A percentile compares a stretch with the other conserved stretches of the same genome.
These are phyloP conservation scores for Wickerhamiella cacticola DNA, from an alignment of 805 yeast genomes.

Conservation along the genomic window DNA sequence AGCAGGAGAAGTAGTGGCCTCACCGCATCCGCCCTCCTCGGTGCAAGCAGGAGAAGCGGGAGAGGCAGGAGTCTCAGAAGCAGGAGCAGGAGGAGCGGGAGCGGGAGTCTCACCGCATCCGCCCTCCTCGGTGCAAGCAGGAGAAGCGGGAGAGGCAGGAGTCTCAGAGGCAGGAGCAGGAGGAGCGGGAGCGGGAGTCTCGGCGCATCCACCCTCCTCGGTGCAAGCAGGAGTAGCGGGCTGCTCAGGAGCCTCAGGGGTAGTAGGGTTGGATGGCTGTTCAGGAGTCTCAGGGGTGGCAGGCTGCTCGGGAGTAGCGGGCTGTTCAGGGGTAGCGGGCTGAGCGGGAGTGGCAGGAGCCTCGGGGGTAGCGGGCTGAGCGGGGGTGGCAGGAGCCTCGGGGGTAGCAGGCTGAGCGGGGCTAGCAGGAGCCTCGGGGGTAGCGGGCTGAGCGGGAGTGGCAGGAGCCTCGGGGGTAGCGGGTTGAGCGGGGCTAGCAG, in stretches of 20 bases:
- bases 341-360: neutral
- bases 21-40: too few species aligned
- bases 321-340: too few species aligned
- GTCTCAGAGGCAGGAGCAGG: too few species aligned
- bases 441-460: conserved; percentile 4
- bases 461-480: conserved; percentile 10
- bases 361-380: neutral
- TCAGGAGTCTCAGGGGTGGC: conserved; percentile 1
- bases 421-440: neutral
- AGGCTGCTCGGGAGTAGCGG: conserved; percentile 1
- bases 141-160: neutral
- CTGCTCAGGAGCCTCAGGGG: neutral
- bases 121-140: too few species aligned
- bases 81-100: neutral
- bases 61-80: neutral
- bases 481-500: neutral
- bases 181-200: neutral
- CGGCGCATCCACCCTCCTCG: too few species aligned
- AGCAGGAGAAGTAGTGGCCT: neutral
- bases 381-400: neutral
- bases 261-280: neutral
- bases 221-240: conserved; percentile 1
- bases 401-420: neutral
- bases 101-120: neutral
- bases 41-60: neutral